Evolutionary conservation across 305 asterid species (phyloP).

Genomic region (Fraxinus sp.): DNA sequence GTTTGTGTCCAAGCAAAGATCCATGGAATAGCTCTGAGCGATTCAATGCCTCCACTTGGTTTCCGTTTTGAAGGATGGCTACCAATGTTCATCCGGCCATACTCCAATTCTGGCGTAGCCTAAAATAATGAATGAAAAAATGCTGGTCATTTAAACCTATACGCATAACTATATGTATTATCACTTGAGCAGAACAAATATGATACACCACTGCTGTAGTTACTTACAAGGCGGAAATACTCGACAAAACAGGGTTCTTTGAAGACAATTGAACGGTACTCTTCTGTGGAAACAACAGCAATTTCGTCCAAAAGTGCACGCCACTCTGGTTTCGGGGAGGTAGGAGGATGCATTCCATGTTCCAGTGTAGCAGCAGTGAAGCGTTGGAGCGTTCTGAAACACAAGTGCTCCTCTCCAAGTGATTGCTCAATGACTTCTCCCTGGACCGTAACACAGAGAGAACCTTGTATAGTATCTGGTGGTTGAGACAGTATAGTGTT

Average conservation of each 20-base stretch:
- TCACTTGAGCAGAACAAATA: not conserved
- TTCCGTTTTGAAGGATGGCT: constrained; percentile 82
- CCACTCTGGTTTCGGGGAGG: constrained; percentile 78
- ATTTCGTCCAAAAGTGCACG: constrained; percentile 72
- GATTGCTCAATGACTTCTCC: constrained; percentile 88
- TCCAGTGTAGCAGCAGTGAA: constrained; percentile 80
- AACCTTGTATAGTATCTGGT: constrained; percentile 68
- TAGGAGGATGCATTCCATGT: constrained; percentile 81
- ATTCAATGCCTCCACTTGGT: constrained; percentile 80
- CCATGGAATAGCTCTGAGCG: constrained; percentile 86
- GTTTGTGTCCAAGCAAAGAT: constrained; percentile 92
- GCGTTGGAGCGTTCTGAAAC: constrained; percentile 79
- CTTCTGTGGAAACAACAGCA: constrained; percentile 59
- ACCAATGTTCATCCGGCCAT: constrained; percentile 83
- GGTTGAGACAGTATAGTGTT: constrained; percentile 68
- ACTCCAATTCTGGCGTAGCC: constrained; percentile 87
- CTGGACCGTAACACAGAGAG: constrained; percentile 77
- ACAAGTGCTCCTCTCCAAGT: constrained; percentile 75
- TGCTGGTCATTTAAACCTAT: not conserved
- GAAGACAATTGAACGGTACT: constrained; percentile 71
- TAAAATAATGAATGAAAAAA: constrained; percentile 20
- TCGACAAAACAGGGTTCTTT: constrained; percentile 80
- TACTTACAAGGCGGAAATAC: constrained; percentile 77
- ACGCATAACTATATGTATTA: not conserved
- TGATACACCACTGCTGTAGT: constrained; percentile 4